A percentile compares a stretch with the other conserved stretches of the same genome.
Conservation (phyloP, 2,329 filamentous ascomycete genomes). For the Fusarium sublunatum region DNA sequence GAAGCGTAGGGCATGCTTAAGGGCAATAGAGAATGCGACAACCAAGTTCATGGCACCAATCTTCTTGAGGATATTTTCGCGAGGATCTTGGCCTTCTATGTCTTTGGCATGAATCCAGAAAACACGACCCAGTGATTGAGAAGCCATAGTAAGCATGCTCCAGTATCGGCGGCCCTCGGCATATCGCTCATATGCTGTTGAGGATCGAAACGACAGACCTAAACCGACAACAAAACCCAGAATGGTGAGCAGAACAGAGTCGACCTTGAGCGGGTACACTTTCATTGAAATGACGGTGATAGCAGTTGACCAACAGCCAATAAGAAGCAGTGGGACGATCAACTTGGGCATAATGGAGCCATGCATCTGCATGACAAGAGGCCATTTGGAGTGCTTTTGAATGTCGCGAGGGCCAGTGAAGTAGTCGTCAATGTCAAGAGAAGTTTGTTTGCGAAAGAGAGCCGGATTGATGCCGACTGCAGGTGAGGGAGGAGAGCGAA, state of each 20-base stretch:
- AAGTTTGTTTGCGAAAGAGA: constrained; percentile 50
- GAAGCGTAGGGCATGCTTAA: constrained; percentile 87
- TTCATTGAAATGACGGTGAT: constrained; percentile 68
- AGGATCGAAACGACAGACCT: constrained; percentile 80
- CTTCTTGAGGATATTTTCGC: constrained; percentile 77
- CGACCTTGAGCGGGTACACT: constrained; percentile 52
- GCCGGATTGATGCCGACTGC: constrained; percentile 45
- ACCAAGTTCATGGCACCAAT: constrained; percentile 81
- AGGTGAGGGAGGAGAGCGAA: constrained; percentile 49
- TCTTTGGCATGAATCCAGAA: constrained; percentile 85
- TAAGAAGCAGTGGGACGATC: constrained; percentile 73
- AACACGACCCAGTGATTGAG: constrained; percentile 76
- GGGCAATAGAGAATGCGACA: constrained; percentile 78
- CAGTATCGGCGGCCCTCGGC: constrained; percentile 73
- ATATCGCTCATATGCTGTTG: constrained; percentile 81
- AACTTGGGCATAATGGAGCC: constrained; percentile 80
- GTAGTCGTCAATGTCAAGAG: constrained; percentile 68
- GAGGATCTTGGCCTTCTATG: constrained; percentile 61
- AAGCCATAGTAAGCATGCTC: constrained; percentile 70
- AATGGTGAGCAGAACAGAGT: constrained; percentile 72
- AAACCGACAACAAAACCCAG: constrained; percentile 85
- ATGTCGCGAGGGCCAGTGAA: constrained; percentile 76
- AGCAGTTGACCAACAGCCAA: constrained; percentile 72
- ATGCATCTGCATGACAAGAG: constrained; percentile 79
- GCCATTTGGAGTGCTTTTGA: constrained; percentile 80